Conservation (phyloP, 2,329 filamentous ascomycete species). For the Fusarium sp. region DNA sequence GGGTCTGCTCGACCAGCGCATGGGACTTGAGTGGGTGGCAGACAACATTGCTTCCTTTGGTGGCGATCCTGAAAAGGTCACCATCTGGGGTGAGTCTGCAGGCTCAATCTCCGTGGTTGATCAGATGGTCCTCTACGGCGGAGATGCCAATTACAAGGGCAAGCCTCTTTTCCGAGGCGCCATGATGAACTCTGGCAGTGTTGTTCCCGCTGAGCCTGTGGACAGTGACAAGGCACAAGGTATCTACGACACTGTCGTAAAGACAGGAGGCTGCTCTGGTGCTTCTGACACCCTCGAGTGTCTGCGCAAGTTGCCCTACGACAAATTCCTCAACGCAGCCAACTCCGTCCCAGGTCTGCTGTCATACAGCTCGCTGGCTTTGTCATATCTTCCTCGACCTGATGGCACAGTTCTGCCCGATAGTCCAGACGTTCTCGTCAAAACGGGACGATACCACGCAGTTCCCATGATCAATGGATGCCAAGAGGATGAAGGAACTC, state of each 20-base stretch:
- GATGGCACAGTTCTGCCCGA: slow-evolving; percentile 73
- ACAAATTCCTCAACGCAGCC: slow-evolving; percentile 71
- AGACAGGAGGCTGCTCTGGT: slow-evolving; percentile 70
- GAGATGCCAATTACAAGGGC: slow-evolving; percentile 79
- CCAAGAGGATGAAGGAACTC: slow-evolving; percentile 83
- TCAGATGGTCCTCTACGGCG: slow-evolving; percentile 80
- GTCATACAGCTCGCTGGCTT: slow-evolving; percentile 74
- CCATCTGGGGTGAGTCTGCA: slow-evolving; percentile 81
- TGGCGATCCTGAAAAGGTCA: slow-evolving; percentile 82
- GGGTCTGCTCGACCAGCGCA: slow-evolving; percentile 78
- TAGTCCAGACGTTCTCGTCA: slow-evolving; percentile 71
- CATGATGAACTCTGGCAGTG: slow-evolving; percentile 81
- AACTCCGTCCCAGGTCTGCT: slow-evolving; percentile 78
- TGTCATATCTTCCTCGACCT: slow-evolving; percentile 80
- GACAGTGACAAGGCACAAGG: slow-evolving; percentile 74
- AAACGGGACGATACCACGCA: slow-evolving; percentile 61
- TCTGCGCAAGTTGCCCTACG: slow-evolving; percentile 71
- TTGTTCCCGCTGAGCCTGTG: slow-evolving; percentile 71
- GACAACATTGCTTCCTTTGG: slow-evolving; percentile 84
- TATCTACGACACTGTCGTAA: slow-evolving; percentile 72
- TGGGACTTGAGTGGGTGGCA: slow-evolving; percentile 80
- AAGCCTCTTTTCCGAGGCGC: slow-evolving; percentile 79
- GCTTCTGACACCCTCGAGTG: slow-evolving; percentile 71
- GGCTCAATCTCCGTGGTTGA: slow-evolving; percentile 80
- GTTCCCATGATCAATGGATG: slow-evolving; percentile 72